Evolutionary conservation across 306 rosid species (phyloP).

Genomic region (Mucuna pruriens): DNA sequence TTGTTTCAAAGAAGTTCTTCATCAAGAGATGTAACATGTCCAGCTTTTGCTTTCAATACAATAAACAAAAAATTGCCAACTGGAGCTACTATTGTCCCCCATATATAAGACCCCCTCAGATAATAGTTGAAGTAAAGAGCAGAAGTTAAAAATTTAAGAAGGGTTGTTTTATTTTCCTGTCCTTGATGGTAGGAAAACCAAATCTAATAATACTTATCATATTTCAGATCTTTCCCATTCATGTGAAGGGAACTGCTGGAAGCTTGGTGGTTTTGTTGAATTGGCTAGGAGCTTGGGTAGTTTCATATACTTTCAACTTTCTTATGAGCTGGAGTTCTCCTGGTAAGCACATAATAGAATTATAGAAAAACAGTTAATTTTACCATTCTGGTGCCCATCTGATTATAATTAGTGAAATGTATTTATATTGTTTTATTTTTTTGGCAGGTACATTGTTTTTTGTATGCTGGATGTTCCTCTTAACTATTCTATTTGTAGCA

Average conservation of each 20-base stretch:
- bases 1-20: background rate
- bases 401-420: background rate
- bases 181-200: background rate
- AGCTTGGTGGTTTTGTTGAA: conserved; percentile 77
- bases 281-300: conserved; percentile 88
- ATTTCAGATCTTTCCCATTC: conserved; percentile 78
- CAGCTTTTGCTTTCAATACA: background rate
- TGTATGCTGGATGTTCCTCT: conserved; percentile 72
- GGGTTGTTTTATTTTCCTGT: background rate
- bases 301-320: conserved; percentile 82
- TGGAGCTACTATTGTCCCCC: background rate
- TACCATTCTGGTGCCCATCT: background rate
- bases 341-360: conserved; percentile 41
- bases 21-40: background rate
- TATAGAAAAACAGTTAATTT: background rate
- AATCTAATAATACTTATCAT: background rate
- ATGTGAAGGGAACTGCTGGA: conserved; percentile 81
- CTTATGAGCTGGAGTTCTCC: conserved; percentile 81
- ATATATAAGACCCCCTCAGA: background rate
- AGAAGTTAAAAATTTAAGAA: background rate
- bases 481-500: conserved; percentile 73
- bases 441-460: conserved; percentile 68
- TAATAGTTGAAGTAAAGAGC: background rate
- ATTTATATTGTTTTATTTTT: background rate
- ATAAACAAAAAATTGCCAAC: background rate